Base-by-base conservation (phyloP, 2,329 filamentous ascomycete genomes). In the Mollisia scopiformis region DNA sequence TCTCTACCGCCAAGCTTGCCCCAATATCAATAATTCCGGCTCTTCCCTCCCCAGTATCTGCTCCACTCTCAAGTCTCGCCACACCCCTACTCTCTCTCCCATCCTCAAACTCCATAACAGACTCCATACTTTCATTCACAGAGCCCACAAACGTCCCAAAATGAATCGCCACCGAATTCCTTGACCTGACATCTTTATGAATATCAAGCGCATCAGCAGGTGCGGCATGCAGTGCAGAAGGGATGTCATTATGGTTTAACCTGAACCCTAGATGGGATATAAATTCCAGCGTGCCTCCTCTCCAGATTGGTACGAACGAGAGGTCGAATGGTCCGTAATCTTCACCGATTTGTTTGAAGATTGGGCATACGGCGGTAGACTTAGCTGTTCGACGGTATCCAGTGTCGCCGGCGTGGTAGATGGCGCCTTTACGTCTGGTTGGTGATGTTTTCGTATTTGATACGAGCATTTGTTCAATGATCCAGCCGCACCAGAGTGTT, bases 401-500 rank as follows among this genome's bases (percentile, higher is more conserved):
- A 55, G 83, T 78, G 8, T 90, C 88, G 1, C 97, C 91, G 8
- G 85, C 78, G 65, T 93, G 87, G 77, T 97, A 97, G 53, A 93
- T 93, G 1, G 93, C 96, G 76, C 97, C 93, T 49, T 96, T 84
- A 21, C 88, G 92, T 70, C 87, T 88, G 30, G 84, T 85, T 2
- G 85, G 88, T 1, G 88, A 90, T 11, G 28, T 21, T 1, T 55
- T 31, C 31, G 53, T 16, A 41, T 64, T 55, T n/a, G 59, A 61
- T 25, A 35, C 23, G 16, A 66, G 54, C 5, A 65, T 33, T 33
- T 68, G 63, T 49, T 84, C 81, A 23, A 97, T 82, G 54, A 85
- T 87, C 93, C 93, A 97, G 13, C 89, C 92, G 41, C 89, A 87
- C 93, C 93, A 97, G 6, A 97, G 83, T 0, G 93, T 96, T 35